A percentile compares a stretch with the other conserved stretches of the same genome.
Conservation (phyloP, 768 basidiomycete species). For the Fomitopsis serialis region DNA sequence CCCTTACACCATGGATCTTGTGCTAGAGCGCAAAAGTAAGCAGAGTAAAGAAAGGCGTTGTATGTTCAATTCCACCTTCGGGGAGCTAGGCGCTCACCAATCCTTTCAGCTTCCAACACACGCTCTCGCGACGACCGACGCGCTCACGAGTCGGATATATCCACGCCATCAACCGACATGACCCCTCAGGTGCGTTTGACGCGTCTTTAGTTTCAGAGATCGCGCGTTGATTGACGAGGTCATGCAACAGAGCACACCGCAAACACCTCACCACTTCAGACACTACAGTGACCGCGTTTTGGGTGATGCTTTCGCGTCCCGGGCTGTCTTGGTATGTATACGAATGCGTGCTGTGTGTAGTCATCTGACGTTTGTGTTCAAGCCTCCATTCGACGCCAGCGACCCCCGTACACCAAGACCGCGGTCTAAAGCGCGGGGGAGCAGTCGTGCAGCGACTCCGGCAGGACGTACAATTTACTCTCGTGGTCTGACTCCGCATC, state of each 20-base stretch:
- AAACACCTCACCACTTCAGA: conserved; percentile 23
- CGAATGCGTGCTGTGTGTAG: not conserved
- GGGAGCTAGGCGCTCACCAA: not conserved
- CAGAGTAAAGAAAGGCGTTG: conserved; percentile 43
- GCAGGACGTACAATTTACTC: conserved; percentile 28
- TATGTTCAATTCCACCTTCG: conserved; percentile 29
- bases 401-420: not conserved
- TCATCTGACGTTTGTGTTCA: not conserved
- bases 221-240: not conserved
- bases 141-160: conserved; percentile 6
- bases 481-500: conserved; percentile 61
- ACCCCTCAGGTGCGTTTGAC: conserved; percentile 30
- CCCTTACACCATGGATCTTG: conserved; percentile 58
- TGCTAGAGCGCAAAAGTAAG: conserved; percentile 64
- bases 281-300: conserved; percentile 25
- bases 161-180: conserved; percentile 6
- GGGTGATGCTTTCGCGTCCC: conserved; percentile 18
- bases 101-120: conserved; percentile 16
- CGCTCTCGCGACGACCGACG: conserved; percentile 19
- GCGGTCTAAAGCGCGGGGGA: conserved; percentile 12
- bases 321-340: conserved; percentile 11
- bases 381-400: not conserved
- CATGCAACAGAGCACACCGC: conserved; percentile 11
- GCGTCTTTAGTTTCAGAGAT: conserved; percentile 34
- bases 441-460: conserved; percentile 13